Evolutionary conservation across 805 yeast genomes (phyloP).

Genomic region (Candida parachauliodes): DNA sequence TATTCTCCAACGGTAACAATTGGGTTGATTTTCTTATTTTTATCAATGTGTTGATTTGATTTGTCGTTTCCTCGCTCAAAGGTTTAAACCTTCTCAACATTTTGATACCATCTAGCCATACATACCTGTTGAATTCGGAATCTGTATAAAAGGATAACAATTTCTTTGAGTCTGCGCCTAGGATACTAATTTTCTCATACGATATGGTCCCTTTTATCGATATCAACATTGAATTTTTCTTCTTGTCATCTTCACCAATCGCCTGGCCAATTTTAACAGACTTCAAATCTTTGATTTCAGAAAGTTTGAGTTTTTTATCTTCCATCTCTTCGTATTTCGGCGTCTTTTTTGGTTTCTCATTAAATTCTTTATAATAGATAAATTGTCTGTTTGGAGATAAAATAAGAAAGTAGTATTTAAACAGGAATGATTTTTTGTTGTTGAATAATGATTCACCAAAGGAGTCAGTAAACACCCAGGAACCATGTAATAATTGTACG

Average conservation of each 20-base stretch:
- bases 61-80: conserved; percentile 34
- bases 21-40: conserved; percentile 40
- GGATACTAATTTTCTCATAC: conserved; percentile 53
- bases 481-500: conserved; percentile 66
- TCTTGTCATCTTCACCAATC: conserved; percentile 38
- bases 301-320: conserved; percentile 41
- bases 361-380: conserved; percentile 58
- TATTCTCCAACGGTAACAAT: conserved; percentile 32
- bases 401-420: conserved; percentile 50
- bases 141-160: conserved; percentile 65
- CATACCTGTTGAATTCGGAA: conserved; percentile 60
- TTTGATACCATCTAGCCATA: conserved; percentile 79
- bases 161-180: conserved; percentile 39
- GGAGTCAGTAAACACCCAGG: conserved; percentile 71
- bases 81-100: conserved; percentile 38
- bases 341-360: conserved; percentile 38
- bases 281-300: conserved; percentile 48
- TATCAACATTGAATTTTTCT: conserved; percentile 44
- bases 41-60: conserved; percentile 30
- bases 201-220: conserved; percentile 54
- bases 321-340: conserved; percentile 61
- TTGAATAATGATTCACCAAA: conserved; percentile 37
- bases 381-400: conserved; percentile 65
- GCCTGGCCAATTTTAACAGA: conserved; percentile 44
- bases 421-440: conserved; percentile 3